These are phyloP conservation scores for Sporobolomyces roseus DNA, from an alignment of 768 basidiomycete species.

Conservation along the genomic window DNA sequence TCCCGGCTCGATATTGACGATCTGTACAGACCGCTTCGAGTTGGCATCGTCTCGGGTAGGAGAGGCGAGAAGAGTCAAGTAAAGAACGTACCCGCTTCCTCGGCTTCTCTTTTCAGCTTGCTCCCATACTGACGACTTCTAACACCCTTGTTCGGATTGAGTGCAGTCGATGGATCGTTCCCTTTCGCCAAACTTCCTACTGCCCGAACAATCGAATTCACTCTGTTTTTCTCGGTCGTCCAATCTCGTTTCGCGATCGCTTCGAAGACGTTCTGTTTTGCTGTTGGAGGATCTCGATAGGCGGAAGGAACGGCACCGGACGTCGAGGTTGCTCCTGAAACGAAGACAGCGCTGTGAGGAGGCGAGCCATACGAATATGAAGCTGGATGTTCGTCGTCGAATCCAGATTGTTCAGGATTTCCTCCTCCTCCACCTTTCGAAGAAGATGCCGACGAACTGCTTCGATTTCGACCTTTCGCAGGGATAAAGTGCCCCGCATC, in stretches of 20 bases:
- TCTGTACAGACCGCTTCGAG: conserved; percentile 17
- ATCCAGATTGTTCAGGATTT: neutral
- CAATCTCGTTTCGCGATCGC: conserved; percentile 38
- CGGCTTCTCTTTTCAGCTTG: conserved; percentile 43
- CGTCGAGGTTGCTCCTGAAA: conserved; percentile 36
- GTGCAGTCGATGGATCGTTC: neutral
- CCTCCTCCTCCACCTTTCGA: conserved; percentile 1
- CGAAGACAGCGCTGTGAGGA: conserved; percentile 21
- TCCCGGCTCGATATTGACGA: conserved; percentile 36
- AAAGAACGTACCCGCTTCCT: conserved; percentile 42
- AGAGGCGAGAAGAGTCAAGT: too few species aligned
- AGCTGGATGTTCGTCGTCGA: neutral
- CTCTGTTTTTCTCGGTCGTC: conserved; percentile 35
- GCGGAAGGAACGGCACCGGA: neutral
- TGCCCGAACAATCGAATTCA: conserved; percentile 37
- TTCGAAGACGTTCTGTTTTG: conserved; percentile 40
- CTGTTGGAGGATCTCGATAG: conserved; percentile 37
- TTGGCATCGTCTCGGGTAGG: neutral
- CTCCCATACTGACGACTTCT: conserved; percentile 23
- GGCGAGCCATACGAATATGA: neutral
- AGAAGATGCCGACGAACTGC: conserved; percentile 23
- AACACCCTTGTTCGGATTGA: conserved; percentile 7
- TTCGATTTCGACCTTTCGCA: conserved; percentile 9
- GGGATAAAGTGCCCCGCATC: neutral
- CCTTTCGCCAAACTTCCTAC: conserved; percentile 32